These are phyloP conservation scores for Neurospora discreta DNA, from an alignment of 495 filamentous ascomycete species.

Conservation along the genomic window DNA sequence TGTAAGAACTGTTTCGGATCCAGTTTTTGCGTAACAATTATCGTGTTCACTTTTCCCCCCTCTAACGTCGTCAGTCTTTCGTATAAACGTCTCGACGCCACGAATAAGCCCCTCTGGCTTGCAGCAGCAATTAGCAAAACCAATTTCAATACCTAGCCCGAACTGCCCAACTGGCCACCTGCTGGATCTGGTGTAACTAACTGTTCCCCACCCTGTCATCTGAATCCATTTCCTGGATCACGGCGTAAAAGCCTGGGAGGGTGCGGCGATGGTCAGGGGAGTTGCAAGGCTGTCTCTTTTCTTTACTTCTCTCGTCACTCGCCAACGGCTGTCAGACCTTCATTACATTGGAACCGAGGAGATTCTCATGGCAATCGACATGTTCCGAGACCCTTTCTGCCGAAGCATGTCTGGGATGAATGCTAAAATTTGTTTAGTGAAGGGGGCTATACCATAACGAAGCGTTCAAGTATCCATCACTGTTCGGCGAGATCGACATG, in stretches of 20 bases:
- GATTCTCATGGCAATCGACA: not conserved
- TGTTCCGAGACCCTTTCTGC: not conserved
- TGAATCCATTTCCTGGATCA: not conserved
- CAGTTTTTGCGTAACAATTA: not conserved
- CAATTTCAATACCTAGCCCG: not conserved
- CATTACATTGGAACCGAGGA: not conserved
- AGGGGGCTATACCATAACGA: not conserved
- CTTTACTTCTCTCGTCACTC: not conserved
- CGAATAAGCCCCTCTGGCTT: not conserved
- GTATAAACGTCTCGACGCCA: not conserved
- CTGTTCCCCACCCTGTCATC: constrained; percentile 1
- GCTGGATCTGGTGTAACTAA: constrained; percentile 11
- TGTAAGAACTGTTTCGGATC: not conserved
- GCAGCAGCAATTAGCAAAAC: not conserved
- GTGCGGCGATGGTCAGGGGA: not conserved
- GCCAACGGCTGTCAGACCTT: not conserved
- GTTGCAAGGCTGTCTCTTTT: not conserved
- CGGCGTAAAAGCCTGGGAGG: not conserved
- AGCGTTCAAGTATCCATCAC: not conserved
- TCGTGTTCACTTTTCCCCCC: not conserved
- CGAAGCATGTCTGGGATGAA: not conserved
- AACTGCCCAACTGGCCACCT: not conserved
- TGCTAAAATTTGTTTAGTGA: not conserved
- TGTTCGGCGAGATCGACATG: not conserved
- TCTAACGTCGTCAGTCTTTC: not conserved